Percentiles rank a stretch among this genome's conserved stretches.
phyloP scores from a whole-genome alignment of 805 yeast species.

The Candida ipomoeae region DNA sequence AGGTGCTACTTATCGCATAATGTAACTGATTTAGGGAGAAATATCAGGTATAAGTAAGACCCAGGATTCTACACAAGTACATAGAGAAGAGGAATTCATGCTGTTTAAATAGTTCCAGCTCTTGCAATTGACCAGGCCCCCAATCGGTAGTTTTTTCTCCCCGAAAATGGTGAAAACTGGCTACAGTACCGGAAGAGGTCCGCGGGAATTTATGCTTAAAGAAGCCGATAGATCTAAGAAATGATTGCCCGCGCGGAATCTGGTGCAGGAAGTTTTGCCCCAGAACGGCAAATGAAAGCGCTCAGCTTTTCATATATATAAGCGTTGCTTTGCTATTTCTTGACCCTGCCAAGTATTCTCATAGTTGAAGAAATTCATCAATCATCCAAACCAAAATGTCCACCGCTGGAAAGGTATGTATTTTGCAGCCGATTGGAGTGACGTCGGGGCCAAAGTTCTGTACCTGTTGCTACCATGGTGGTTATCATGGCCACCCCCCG shows the following conservation, averaged over 20 bases:
- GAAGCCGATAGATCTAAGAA: not conserved
- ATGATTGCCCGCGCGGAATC: conserved; percentile 3
- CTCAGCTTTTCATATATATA: conserved; percentile 2
- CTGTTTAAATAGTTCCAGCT: not conserved
- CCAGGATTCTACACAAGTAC: too few species aligned
- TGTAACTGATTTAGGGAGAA: not conserved
- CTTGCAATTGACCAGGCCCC: not conserved
- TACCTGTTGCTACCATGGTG: not conserved
- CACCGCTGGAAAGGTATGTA: conserved; percentile 27
- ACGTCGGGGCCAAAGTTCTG: not conserved
- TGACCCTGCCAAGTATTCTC: not conserved
- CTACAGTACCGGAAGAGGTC: not conserved
- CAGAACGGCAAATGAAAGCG: conserved; percentile 4
- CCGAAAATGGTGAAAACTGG: not conserved
- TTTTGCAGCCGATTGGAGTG: not conserved
- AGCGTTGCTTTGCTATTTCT: not conserved
- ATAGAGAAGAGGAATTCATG: too few species aligned
- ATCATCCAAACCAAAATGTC: conserved; percentile 10
- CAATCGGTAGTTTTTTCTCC: not conserved
- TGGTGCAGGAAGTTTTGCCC: conserved; percentile 2
- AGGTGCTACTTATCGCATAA: not conserved
- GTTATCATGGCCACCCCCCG: not conserved
- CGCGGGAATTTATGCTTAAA: conserved; percentile 2
- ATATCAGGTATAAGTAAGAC: not conserved
- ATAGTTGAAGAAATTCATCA: not conserved